These are phyloP conservation scores for Suillus weaverae DNA, from an alignment of 768 basidiomycete genomes.

Conservation along the genomic window DNA sequence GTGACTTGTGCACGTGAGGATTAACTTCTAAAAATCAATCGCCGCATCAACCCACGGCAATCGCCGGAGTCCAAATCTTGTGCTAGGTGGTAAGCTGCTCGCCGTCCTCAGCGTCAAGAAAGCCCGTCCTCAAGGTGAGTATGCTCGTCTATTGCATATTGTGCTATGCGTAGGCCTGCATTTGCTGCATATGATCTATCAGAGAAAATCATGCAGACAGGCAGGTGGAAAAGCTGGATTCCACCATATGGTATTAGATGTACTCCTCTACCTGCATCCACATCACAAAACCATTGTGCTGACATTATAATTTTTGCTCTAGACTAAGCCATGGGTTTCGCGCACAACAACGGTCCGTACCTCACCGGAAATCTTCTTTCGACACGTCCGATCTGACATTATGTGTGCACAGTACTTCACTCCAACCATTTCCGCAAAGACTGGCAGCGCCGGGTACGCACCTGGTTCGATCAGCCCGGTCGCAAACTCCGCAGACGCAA, in stretches of 20 bases:
- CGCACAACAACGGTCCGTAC: constrained; percentile 35
- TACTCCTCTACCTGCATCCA: neutral
- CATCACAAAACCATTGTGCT: constrained; percentile 9
- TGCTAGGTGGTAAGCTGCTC: constrained; percentile 12
- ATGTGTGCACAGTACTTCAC: constrained; percentile 66
- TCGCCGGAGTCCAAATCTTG: constrained; percentile 20
- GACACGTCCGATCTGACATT: constrained; percentile 2
- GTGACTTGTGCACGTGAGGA: constrained; percentile 8
- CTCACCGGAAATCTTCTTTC: constrained; percentile 29
- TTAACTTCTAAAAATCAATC: constrained; percentile 18
- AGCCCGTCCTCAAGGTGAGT: constrained; percentile 34
- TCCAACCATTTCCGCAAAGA: constrained; percentile 98
- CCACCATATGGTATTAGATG: constrained; percentile 19
- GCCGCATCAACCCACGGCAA: constrained; percentile 29
- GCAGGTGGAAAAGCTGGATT: constrained; percentile 24
- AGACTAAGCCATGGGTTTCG: constrained; percentile 38
- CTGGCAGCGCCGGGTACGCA: constrained; percentile 95
- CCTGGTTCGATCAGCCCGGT: constrained; percentile 99
- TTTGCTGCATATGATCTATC: neutral
- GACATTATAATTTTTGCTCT: constrained; percentile 10
- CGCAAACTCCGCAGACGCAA: constrained; percentile 94
- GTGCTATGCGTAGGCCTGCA: constrained; percentile 1
- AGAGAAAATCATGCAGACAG: constrained; percentile 1
- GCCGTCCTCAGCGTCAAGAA: constrained; percentile 30
- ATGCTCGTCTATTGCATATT: constrained; percentile 7